Base-by-base conservation (phyloP, 768 basidiomycete genomes). In the Mycena latifolia region DNA sequence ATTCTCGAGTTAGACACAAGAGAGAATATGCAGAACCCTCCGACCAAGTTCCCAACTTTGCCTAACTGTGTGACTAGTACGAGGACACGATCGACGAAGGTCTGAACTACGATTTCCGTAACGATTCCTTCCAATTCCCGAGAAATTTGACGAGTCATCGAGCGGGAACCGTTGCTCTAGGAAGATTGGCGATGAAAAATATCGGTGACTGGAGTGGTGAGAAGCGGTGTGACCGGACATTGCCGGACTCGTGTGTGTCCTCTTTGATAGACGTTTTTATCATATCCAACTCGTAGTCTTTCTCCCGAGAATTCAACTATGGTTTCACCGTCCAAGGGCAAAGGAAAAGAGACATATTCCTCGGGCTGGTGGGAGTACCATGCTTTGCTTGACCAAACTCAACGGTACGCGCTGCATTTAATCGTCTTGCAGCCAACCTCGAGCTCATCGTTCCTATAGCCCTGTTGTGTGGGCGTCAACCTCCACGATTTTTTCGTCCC, bases 21-120 rank as follows among this genome's bases (percentile, higher is more conserved):
- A 61, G n/a, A 37, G 22, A 17, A 46, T 45, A 45, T 39, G 35
- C 57, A 29, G 18, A 46, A 48, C 71, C 79, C 76, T 55, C 60
- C n/a, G 74, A 97, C 95, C 80, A 99, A 75, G 74, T 85, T 89
- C 61, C 96, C 96, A 15, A 97, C 91, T 86, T 95, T 96, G 41
- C 93, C 93, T 66, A 94, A 76, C 77, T 99, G 96, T 1, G 95
- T 96, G 57, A 98, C 84, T 25, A 98, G 82, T n/a, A 98, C 89
- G 22, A 99, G 81, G 15, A 88, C 81, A 27, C 94, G 86, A 78
- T 98, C 96, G 57, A 87, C 85, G 75, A 88, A 99, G 0, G 82
- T 80, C 72, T 98, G 95, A 9, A 96, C 75, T 48, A 96, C 69
- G 18, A 98, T 79, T 59, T 96, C 90, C 2, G 94, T 98, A 20